phyloP scores from a whole-genome alignment of 768 basidiomycete genomes.

The Psilocybe subaeruginosa region DNA sequence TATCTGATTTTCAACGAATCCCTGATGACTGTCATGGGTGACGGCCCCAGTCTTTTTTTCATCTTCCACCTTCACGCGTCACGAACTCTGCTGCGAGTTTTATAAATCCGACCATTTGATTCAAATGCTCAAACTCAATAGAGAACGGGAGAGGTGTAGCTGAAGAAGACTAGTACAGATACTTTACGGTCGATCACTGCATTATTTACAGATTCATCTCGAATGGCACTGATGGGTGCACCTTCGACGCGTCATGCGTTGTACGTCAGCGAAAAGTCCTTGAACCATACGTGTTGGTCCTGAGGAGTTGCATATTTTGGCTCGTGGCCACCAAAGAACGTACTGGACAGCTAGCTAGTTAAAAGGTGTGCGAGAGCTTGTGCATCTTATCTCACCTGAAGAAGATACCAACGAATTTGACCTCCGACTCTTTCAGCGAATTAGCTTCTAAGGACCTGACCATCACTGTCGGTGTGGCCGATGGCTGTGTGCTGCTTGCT shows the following conservation, averaged over 20 bases:
- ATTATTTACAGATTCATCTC: no score
- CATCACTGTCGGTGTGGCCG: not conserved
- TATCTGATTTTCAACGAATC: no score
- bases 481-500: not conserved
- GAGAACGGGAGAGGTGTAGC: no score
- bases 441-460: slow-evolving; percentile 6
- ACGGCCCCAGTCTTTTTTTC: no score
- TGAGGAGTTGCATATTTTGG: slow-evolving; percentile 66
- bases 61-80: no score
- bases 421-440: slow-evolving; percentile 23
- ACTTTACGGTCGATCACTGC: no score
- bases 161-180: no score
- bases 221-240: no score
- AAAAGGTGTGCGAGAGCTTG: not conserved
- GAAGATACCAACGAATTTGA: slow-evolving; percentile 62
- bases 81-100: no score
- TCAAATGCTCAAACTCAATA: no score
- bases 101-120: no score
- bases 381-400: slow-evolving; percentile 59
- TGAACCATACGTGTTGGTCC: slow-evolving; percentile 82
- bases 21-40: no score
- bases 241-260: not conserved
- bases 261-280: slow-evolving; percentile 37
- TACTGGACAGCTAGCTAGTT: slow-evolving; percentile 19
- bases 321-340: slow-evolving; percentile 73